Evolutionary conservation across 1,284 basidiomycete species (phyloP).

Genomic region (Farysia itapuensis): DNA sequence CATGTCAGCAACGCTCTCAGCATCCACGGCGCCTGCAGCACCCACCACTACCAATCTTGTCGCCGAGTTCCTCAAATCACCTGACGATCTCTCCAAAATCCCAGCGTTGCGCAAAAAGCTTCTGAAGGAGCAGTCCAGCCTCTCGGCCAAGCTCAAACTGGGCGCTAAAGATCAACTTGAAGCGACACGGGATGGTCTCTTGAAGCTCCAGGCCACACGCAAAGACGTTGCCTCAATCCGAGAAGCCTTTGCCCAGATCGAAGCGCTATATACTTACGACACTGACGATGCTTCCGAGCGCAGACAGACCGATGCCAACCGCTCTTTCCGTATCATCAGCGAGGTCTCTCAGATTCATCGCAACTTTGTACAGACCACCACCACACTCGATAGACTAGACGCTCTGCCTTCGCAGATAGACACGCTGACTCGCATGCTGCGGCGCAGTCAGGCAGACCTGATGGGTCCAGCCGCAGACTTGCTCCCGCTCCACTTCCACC

Average conservation of each 20-base stretch:
- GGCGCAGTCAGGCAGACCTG: constrained; percentile 71
- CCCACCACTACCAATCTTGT: constrained; percentile 31
- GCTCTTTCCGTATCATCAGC: constrained; percentile 49
- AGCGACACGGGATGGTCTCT: constrained; percentile 82
- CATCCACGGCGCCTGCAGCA: constrained; percentile 8
- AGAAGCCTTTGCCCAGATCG: constrained; percentile 88
- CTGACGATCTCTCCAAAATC: constrained; percentile 90
- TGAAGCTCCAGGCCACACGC: constrained; percentile 79
- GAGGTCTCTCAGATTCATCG: constrained; percentile 90
- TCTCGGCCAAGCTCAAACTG: constrained; percentile 85
- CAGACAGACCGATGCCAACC: constrained; percentile 24
- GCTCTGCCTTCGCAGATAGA: constrained; percentile 85
- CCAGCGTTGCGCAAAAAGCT: constrained; percentile 87
- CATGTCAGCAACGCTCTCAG: constrained; percentile 14
- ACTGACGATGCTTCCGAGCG: constrained; percentile 11
- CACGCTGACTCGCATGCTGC: constrained; percentile 75
- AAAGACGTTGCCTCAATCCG: constrained; percentile 81
- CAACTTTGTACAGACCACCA: constrained; percentile 90
- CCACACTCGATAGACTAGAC: constrained; percentile 88
- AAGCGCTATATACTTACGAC: constrained; percentile 65
- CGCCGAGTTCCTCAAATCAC: constrained; percentile 63
- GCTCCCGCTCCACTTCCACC: constrained; percentile 84
- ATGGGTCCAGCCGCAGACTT: constrained; percentile 83
- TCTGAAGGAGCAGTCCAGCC: constrained; percentile 93
- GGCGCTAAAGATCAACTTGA: constrained; percentile 93